A percentile compares a stretch with the other conserved stretches of the same genome.
Evolutionary conservation across 805 yeast species (phyloP).

Genomic region (Myxozyma mucilagina): DNA sequence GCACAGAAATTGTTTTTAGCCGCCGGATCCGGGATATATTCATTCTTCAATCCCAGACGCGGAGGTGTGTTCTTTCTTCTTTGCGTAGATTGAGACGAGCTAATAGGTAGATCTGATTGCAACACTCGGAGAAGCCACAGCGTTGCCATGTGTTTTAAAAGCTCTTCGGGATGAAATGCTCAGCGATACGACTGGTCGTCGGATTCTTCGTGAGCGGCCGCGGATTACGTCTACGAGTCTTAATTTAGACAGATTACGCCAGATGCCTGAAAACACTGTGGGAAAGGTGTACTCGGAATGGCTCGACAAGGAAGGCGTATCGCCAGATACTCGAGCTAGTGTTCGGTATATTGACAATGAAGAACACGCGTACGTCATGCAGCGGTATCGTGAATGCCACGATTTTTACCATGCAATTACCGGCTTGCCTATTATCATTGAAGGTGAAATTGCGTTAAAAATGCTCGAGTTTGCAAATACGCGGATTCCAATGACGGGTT

Average conservation of each 20-base stretch:
- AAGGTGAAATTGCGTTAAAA: constrained; percentile 93
- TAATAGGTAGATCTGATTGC: constrained; percentile 42
- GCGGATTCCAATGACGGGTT: constrained; percentile 92
- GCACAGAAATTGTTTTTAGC: constrained; percentile 67
- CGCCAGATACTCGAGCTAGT: constrained; percentile 89
- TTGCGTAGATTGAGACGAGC: background rate
- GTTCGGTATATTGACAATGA: constrained; percentile 87
- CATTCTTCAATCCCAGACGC: constrained; percentile 49
- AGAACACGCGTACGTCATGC: constrained; percentile 88
- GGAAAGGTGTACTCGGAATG: constrained; percentile 80
- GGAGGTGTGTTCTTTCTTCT: constrained; percentile 41
- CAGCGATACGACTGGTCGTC: constrained; percentile 70
- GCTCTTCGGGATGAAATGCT: constrained; percentile 73
- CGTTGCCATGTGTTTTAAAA: constrained; percentile 65
- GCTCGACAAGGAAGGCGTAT: constrained; percentile 83
- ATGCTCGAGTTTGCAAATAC: constrained; percentile 83
- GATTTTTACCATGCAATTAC: constrained; percentile 94
- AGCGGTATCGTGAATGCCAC: constrained; percentile 93
- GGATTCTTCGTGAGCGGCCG: constrained; percentile 76
- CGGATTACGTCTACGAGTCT: constrained; percentile 73
- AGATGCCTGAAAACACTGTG: constrained; percentile 64
- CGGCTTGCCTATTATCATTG: constrained; percentile 84
- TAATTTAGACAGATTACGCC: constrained; percentile 58
- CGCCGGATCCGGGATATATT: constrained; percentile 72
- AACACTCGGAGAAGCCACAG: constrained; percentile 77